These are phyloP conservation scores for Candida labiduridarum DNA, from an alignment of 1,139 yeast species.

Conservation along the genomic window DNA sequence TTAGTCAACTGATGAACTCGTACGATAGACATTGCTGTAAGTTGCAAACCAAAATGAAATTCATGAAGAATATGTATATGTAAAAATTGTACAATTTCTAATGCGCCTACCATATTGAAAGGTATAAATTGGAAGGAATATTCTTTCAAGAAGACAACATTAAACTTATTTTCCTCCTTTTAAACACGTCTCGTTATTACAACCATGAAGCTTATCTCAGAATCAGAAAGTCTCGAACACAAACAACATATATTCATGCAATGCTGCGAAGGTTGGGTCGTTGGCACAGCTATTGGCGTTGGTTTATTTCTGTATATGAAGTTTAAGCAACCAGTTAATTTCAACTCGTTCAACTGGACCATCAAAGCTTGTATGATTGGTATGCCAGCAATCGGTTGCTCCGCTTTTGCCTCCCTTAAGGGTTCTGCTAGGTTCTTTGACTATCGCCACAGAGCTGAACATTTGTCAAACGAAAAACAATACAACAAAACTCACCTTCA, in stretches of 20 bases:
- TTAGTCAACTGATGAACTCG: conserved; percentile 4
- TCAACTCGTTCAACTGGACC: conserved; percentile 36
- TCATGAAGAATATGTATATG: too few relatives aligned
- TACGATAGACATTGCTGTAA: not conserved
- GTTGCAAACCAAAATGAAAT: not conserved
- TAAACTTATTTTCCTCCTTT: not conserved
- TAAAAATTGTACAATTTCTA: not conserved
- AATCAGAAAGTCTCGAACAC: conserved; percentile 69
- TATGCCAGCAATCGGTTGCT: conserved; percentile 49
- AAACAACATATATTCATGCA: conserved; percentile 57
- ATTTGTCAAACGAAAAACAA: conserved; percentile 18
- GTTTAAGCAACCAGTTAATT: conserved; percentile 25
- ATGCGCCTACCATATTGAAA: not conserved
- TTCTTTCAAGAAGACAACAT: not conserved
- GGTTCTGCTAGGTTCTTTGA: conserved; percentile 60
- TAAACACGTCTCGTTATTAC: not conserved
- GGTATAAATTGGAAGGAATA: not conserved
- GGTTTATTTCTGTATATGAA: conserved; percentile 41
- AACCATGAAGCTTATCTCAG: conserved; percentile 65
- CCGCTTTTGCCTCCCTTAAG: conserved; percentile 58
- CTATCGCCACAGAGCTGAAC: conserved; percentile 38
- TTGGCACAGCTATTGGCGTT: conserved; percentile 57
- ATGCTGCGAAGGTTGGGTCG: conserved; percentile 60
- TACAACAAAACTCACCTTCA: conserved; percentile 50
- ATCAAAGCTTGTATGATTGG: conserved; percentile 59